Evolutionary conservation across 805 yeast species (phyloP), one percentile per base, ranked within the genome.

Genomic region (Metschnikowia borealis): DNA sequence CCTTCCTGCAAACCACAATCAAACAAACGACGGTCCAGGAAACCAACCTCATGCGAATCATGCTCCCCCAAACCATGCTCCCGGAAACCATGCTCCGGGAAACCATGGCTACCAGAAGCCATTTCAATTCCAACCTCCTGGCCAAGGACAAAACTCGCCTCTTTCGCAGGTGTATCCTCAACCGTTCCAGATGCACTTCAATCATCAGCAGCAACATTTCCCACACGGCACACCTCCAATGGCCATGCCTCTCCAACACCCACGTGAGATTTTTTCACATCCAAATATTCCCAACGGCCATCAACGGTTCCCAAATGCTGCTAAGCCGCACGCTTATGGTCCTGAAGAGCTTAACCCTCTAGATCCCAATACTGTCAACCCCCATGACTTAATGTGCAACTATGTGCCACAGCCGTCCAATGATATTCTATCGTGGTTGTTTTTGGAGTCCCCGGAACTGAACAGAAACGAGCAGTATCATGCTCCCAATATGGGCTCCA

Each of bases 391-490:
- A 6, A 26, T 44, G 46, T 15, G 34, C 33, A 44, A 36, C 14
- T 44, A 35, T 23, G 26, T 44, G 35, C 46, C 68, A 10, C 74
- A 68, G 31, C 57, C 64, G 6, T 74, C 69, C 41, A 68, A 61
- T 42, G 76, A 72, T 50, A 69, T 73, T 34, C 52, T 73, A 6
- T 66, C 73, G 21, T 72, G 77, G 77, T 56, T 73, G 10, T 50
- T 53, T n/a, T 44, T 46, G 48, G 56, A 53, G 18, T 45, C 51
- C 2, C 48, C 51, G 14, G 38, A 47, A 8, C 39, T 21, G 38
- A 10, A 21, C 38, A 35, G 40, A 36, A 35, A 6, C 26, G 38
- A 42, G n/a, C 45, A 34, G 17, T 5, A 13, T 3, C 45, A 42
- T 7, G n/a, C 15, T 5, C 38, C 5, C 10, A 18, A 21, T 31